Percentiles rank a stretch among this genome's conserved stretches.
Evolutionary conservation across 805 yeast genomes (phyloP).

Genomic region (Metschnikowia henanensis): DNA sequence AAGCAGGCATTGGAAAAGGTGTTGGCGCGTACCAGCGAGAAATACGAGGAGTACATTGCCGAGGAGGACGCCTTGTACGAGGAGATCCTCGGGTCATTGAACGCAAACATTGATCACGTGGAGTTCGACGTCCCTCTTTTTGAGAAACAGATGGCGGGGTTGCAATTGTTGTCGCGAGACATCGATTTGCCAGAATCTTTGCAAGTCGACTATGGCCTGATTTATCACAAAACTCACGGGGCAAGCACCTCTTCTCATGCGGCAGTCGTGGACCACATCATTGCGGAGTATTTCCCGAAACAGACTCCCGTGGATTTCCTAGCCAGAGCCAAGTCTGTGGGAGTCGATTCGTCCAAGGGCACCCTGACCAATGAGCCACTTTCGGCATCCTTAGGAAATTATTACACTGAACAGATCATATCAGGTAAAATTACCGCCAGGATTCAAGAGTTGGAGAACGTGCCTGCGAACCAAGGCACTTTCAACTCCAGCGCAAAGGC

Average conservation of each 20-base stretch:
- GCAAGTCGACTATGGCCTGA: constrained; percentile 35
- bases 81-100: constrained; percentile 19
- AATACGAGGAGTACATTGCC: constrained; percentile 24
- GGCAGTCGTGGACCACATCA: constrained; percentile 11
- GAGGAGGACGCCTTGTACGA: constrained; percentile 24
- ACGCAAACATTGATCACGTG: constrained; percentile 16
- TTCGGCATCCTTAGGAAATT: constrained; percentile 48
- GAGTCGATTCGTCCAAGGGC: constrained; percentile 30
- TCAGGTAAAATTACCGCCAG: constrained; percentile 56
- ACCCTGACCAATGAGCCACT: constrained; percentile 29
- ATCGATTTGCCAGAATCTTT: constrained; percentile 59
- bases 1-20: constrained; percentile 30
- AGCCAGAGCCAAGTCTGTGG: constrained; percentile 41
- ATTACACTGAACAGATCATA: constrained; percentile 52
- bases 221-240: constrained; percentile 16
- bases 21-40: constrained; percentile 26
- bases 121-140: constrained; percentile 31
- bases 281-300: constrained; percentile 11
- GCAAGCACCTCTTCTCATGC: constrained; percentile 19
- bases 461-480: constrained; percentile 73
- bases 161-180: constrained; percentile 65
- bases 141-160: constrained; percentile 58
- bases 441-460: constrained; percentile 56
- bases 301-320: constrained; percentile 12
- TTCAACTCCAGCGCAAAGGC: constrained; percentile 24